These are phyloP conservation scores for Austroboletus eburneus DNA, from an alignment of 768 basidiomycete genomes.

Conservation along the genomic window DNA sequence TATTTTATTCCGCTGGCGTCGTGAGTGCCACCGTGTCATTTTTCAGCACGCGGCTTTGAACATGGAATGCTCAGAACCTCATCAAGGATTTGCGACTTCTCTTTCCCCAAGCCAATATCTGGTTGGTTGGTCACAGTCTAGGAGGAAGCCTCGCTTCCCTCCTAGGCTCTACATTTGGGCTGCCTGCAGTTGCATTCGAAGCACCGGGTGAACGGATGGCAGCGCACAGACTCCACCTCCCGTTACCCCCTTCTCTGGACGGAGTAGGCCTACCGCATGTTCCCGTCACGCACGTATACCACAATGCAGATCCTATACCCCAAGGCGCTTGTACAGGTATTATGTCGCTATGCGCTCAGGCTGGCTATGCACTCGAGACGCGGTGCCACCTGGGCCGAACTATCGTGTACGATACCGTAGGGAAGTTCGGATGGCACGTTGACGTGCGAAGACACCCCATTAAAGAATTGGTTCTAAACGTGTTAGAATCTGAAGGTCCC, in stretches of 20 bases:
- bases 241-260: conserved; percentile 38
- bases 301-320: conserved; percentile 71
- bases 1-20: conserved; percentile 90
- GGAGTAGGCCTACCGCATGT: conserved; percentile 17
- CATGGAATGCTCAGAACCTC: conserved; percentile 37
- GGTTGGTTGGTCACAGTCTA: conserved; percentile 60
- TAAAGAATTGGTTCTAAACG: conserved; percentile 47
- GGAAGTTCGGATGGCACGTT: conserved; percentile 54
- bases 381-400: conserved; percentile 59
- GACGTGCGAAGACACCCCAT: conserved; percentile 56
- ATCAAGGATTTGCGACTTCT: conserved; percentile 52
- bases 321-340: conserved; percentile 52
- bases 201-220: conserved; percentile 62
- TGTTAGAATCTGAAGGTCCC: conserved; percentile 45
- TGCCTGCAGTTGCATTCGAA: conserved; percentile 63
- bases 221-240: conserved; percentile 58
- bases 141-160: conserved; percentile 64
- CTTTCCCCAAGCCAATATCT: conserved; percentile 57
- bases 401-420: conserved; percentile 68
- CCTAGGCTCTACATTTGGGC: conserved; percentile 60
- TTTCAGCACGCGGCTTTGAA: conserved; percentile 8
- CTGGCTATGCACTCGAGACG: conserved; percentile 63
- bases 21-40: conserved; percentile 40
- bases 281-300: conserved; percentile 49
- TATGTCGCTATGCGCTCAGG: conserved; percentile 51